These are phyloP conservation scores for Suillus brevipes DNA, from an alignment of 768 basidiomycete species.

Conservation along the genomic window DNA sequence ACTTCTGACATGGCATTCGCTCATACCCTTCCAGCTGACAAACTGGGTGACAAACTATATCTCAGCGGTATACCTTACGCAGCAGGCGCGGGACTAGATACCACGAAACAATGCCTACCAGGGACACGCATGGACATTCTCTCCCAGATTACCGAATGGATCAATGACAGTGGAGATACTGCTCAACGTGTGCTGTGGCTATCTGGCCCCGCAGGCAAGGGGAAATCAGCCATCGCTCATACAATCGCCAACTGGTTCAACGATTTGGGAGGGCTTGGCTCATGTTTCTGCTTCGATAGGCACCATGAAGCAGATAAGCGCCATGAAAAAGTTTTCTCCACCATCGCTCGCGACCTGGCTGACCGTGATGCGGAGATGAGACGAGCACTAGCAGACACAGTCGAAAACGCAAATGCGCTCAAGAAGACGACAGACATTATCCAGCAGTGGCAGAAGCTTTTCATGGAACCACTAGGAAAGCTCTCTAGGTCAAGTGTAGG, in stretches of 20 bases:
- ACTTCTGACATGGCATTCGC: neutral
- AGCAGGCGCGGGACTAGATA: neutral
- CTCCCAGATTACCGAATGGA: slow-evolving; percentile 20
- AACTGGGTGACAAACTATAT: neutral
- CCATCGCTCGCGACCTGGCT: slow-evolving; percentile 28
- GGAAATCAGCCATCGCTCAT: slow-evolving; percentile 31
- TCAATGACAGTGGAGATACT: neutral
- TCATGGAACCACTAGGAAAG: slow-evolving; percentile 15
- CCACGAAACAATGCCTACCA: slow-evolving; percentile 15
- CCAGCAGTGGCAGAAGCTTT: slow-evolving; percentile 18
- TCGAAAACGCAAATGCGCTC: slow-evolving; percentile 4
- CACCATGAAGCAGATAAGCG: slow-evolving; percentile 3
- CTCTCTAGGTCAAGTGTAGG: slow-evolving; percentile 8
- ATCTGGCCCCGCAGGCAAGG: slow-evolving; percentile 21
- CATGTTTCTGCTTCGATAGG: slow-evolving; percentile 22
- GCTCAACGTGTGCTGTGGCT: slow-evolving; percentile 15
- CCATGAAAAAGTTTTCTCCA: slow-evolving; percentile 27
- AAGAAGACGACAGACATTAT: neutral
- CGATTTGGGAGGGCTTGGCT: slow-evolving; percentile 17
- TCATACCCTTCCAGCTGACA: neutral
- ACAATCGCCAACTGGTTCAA: slow-evolving; percentile 15
- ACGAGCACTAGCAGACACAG: neutral
- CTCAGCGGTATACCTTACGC: slow-evolving; percentile 5
- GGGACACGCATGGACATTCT: slow-evolving; percentile 18
- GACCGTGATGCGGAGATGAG: slow-evolving; percentile 13